Base-by-base conservation (phyloP, 768 basidiomycete genomes). In the Myochromella boudieri region DNA sequence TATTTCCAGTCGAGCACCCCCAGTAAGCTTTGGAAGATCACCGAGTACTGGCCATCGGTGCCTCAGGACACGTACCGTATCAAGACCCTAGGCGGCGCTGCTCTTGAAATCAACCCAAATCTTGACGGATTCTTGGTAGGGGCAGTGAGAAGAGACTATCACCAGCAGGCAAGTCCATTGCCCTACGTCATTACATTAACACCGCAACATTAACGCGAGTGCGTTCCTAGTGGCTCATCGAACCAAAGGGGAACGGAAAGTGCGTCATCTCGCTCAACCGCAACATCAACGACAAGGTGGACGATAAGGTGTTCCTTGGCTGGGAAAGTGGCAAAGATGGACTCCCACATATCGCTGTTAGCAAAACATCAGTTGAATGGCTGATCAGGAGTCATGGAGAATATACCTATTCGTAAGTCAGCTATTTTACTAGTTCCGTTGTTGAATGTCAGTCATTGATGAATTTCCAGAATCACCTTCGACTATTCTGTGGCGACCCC, bases 301-400 rank as follows among this genome's bases (percentile, higher is more conserved):
- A 29, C 4, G 25, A 29, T 8, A 40, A 40, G 20, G 24, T 33
- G 8, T 48, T 22, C 25, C 38, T 48, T 22, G 46, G 46, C 4
- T 41, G 37, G 46, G 46, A 41, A 28, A 48, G 22, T 15, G 46
- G 38, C 9, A 48, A 48, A 22, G 46, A 48, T 40, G 46, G 46
- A 1, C 7, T 48, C 12, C 38, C 46, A 1, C 20, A 40, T 31
- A 21, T 48, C 22, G 37, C 46, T 15, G 10, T 25, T 12, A 48
- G 22, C 17, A 39, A 40, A 21, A 32, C 37, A 20, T 29, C 46
- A 10, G n/a, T 25, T 14, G 46, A 48, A 20, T 48, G 46, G 46
- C 20, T 41, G n/a, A 26, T 48, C 38, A 48, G 24, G 29, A 40
- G 17, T 22, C 18, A 40, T 14, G 46, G 38, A 8, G 46, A 48